Base-by-base conservation (phyloP, 371 early-diverging fungal genomes). In the Haplosporangium sp. region DNA sequence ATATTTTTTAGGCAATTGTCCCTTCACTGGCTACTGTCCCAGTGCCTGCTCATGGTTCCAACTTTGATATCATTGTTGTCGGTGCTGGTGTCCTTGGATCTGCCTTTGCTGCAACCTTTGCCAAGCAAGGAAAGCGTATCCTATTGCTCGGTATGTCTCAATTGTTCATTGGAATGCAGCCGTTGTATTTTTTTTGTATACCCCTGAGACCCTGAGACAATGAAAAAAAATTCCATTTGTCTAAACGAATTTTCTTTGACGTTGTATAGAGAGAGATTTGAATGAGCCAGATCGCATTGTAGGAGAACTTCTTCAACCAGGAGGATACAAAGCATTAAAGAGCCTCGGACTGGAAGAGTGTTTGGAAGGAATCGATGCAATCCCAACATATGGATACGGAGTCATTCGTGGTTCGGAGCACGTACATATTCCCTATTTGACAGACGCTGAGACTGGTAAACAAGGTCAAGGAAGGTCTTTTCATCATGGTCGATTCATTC, bases 271-370 rank as follows among this genome's bases (percentile, higher is more conserved):
- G 77, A 87, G 97, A 65, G 96, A 94, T 78, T 88, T 95, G 86
- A 86, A 70, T 40, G 94, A 97, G 78, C 98, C 98, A 1, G 97
- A 97, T 84, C 91, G 98, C 40, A 97, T 98, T 70, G 98, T 97
- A 27, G 98, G 98, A 45, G 98, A 98, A 83, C 85, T 97, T 58
- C 85, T 98, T 86, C 98, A 97, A 81, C 98, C 98, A 2, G 95
- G 97, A 40, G 98, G 98, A 63, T 88, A 93, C 63, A 84, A 91
- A 67, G 96, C 96, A 27, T 85, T 98, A 61, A 86, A 88, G 64
- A 69, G 85, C 60, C 86, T 97, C 7, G 96, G 96, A 3, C 84
- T 98, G 42, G 87, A 86, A 92, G 94, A 94, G 39, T 92, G 93
- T 78, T 61, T 96, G 64, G 89, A 95, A 58, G 93, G 88, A 34